Evolutionary conservation across 345 rosid species (phyloP), one percentile per base, ranked within the genome.

Genomic region (Eucalyptus curtisii): DNA sequence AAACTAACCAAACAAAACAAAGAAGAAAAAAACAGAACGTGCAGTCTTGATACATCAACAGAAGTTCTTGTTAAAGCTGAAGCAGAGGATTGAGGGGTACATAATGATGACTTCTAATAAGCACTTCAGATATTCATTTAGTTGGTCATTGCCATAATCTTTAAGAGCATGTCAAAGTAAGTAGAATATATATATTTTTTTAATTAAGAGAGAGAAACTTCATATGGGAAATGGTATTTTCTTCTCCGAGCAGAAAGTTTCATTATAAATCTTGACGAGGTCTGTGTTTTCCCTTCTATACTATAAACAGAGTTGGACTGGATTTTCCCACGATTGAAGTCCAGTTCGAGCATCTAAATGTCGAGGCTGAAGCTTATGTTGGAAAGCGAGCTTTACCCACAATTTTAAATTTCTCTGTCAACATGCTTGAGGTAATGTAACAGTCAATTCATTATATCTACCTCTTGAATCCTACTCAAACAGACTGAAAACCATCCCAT

Each of bases 271-370:
- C 33, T 55, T 87, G 27, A n/a, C 5, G 20, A 52, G 47, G 10
- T 79, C 12, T 49, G 68, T 49, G 76, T 27, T 80, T 86, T 24
- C 45, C 71, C 22, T 50, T 30, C 37, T 86, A 24, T 27, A 33
- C 86, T 49, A n/a, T 86, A 87, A 31, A 19, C 94, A 96, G 99
- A 89, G 99, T 97, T 87, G 99, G 97, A 86, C 92, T 97, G 19
- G 97, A 96, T 71, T 90, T 96, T 89, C 98, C 99, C 33, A 95
- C 96, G 1, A 96, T 97, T 88, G 98, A 97, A 93, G 99, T 97
- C 22, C 92, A 96, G 90, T 96, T 96, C 37, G 95, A 97, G 92
- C 95, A 95, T 91, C 53, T 97, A 12, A 94, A 91, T 87, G 93
- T 95, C 7, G 93, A 95, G 87, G 96, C 96, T 7, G 93, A 94